phyloP scores from a whole-genome alignment of 257 asterid genomes.

The Solanum ossicruentum region DNA sequence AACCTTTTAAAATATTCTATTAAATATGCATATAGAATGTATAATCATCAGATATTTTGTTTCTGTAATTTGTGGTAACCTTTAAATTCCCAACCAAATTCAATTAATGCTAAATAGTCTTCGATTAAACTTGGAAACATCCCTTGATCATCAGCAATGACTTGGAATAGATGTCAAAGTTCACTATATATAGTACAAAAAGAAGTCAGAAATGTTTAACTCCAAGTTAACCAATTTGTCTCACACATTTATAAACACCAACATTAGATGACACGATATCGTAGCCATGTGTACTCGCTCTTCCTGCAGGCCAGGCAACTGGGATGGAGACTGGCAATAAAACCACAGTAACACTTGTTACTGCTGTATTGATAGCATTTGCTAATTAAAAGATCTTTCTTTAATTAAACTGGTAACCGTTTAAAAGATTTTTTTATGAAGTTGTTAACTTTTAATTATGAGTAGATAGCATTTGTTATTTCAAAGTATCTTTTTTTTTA shows the following conservation, averaged over 20 bases:
- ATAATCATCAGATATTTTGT: neutral
- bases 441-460: neutral
- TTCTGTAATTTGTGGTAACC: neutral
- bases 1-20: neutral
- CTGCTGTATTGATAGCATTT: neutral
- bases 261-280: neutral
- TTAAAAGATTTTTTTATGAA: neutral
- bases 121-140: neutral
- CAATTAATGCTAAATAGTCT: neutral
- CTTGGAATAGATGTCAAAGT: neutral
- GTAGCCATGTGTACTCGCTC: neutral
- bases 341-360: neutral
- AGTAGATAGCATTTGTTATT: neutral
- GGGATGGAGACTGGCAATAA: neutral
- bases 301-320: neutral
- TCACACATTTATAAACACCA: neutral
- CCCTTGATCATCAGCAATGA: neutral
- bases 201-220: neutral
- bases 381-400: neutral
- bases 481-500: neutral
- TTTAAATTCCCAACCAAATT: neutral
- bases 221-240: neutral
- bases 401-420: neutral
- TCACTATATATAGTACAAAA: neutral
- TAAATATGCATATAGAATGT: neutral